Conservation (phyloP, 208 protist genomes). For the Leishmania amazonensis region DNA sequence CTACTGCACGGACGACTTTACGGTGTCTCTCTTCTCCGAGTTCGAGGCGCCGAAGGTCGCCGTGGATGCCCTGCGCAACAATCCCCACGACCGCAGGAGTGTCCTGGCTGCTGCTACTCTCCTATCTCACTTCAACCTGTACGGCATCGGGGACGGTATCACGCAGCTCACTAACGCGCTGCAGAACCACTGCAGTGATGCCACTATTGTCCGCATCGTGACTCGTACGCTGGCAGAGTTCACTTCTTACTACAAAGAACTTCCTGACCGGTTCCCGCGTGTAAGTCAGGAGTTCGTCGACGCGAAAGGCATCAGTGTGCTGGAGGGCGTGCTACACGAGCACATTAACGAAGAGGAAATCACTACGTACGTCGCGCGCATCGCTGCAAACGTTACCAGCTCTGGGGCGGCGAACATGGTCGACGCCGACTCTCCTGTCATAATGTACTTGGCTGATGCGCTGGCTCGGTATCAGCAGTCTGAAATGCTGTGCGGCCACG, state of each 20-base stretch:
- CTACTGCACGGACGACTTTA: slow-evolving; percentile 92
- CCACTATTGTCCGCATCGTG: slow-evolving; percentile 49
- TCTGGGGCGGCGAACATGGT: slow-evolving; percentile 51
- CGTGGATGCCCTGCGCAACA: slow-evolving; percentile 60
- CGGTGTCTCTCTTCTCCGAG: slow-evolving; percentile 85
- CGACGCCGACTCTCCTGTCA: slow-evolving; percentile 58
- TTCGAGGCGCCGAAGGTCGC: slow-evolving; percentile 79
- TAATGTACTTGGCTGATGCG: slow-evolving; percentile 70
- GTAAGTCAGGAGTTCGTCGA: slow-evolving; percentile 74
- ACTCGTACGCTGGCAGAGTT: slow-evolving; percentile 83
- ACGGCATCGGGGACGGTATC: slow-evolving; percentile 83
- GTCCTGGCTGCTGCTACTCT: slow-evolving; percentile 66
- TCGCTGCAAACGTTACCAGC: slow-evolving; percentile 80
- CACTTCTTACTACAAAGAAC: slow-evolving; percentile 82
- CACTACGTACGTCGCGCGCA: slow-evolving; percentile 63
- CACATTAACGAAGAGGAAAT: slow-evolving; percentile 77
- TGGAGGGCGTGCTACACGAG: slow-evolving; percentile 72
- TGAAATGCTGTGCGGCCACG: slow-evolving; percentile 71
- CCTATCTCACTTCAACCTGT: slow-evolving; percentile 88
- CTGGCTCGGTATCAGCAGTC: slow-evolving; percentile 64
- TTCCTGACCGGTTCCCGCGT: slow-evolving; percentile 68
- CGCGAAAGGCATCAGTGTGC: slow-evolving; percentile 61
- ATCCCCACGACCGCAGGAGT: slow-evolving; percentile 48
- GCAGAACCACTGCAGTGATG: slow-evolving; percentile 51
- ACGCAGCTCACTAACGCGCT: slow-evolving; percentile 73